Evolutionary conservation across 495 filamentous ascomycete species (phyloP).

Genomic region (Usnea hakonensis): DNA sequence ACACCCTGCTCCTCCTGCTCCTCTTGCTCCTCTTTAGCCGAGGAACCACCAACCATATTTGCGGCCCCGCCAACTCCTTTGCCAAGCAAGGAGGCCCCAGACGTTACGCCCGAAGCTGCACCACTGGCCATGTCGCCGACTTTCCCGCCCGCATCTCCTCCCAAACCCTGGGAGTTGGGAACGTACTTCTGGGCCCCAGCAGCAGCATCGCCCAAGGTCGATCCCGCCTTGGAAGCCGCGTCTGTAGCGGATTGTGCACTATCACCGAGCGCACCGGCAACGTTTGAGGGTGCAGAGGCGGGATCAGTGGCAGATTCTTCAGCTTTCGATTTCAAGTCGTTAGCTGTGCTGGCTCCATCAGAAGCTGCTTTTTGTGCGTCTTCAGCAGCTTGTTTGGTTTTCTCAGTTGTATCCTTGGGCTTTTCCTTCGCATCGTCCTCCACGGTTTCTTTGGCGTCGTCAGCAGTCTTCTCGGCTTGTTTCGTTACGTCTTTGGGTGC

Average conservation of each 20-base stretch:
- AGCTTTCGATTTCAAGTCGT: conserved; percentile 5
- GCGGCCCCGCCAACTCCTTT: not conserved
- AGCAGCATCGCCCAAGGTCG: not conserved
- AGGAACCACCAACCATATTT: not conserved
- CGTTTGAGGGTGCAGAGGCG: not conserved
- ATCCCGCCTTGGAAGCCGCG: not conserved
- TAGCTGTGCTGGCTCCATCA: not conserved
- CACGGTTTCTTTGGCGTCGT: not conserved
- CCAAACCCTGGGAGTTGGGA: conserved; percentile 1
- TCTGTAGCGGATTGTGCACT: not conserved
- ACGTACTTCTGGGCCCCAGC: not conserved
- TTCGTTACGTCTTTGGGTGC: not conserved
- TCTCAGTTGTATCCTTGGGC: conserved; percentile 4
- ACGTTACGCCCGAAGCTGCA: not conserved
- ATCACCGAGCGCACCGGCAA: not conserved
- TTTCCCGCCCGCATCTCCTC: conserved; percentile 4
- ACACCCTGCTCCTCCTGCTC: not conserved
- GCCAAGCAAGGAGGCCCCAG: not conserved
- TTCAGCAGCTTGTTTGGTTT: conserved; percentile 6
- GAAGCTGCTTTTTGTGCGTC: conserved; percentile 5
- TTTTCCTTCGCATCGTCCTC: not conserved
- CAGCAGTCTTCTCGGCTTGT: not conserved
- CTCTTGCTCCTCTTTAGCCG: not conserved
- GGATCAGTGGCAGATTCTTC: conserved; percentile 4
- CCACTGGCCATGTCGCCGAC: conserved; percentile 3